Percentiles rank a stretch among this genome's conserved stretches.
phyloP scores from a whole-genome alignment of 352 stramenopile species.

The Phytophthora vignae region DNA sequence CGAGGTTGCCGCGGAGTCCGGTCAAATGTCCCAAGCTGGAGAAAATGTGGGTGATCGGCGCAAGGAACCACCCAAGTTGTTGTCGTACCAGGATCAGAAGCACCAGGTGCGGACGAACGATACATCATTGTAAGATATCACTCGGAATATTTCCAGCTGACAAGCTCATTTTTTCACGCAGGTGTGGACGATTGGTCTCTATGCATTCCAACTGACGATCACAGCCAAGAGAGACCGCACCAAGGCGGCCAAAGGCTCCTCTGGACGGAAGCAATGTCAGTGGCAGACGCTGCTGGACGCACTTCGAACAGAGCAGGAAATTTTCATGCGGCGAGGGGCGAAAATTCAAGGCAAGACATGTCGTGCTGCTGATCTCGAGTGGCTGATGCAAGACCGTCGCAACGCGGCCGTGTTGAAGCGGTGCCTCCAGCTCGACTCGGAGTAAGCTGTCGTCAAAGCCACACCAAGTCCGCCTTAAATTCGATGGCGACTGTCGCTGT shows the following conservation, averaged over 20 bases:
- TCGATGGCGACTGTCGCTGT: slow-evolving; percentile 5
- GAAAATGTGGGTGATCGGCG: not conserved
- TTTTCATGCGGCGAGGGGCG: slow-evolving; percentile 13
- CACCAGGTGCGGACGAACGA: slow-evolving; percentile 26
- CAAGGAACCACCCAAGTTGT: slow-evolving; percentile 1
- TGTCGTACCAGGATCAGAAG: slow-evolving; percentile 25
- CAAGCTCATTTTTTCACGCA: slow-evolving; percentile 16
- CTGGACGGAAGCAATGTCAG: slow-evolving; percentile 15
- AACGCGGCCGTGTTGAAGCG: slow-evolving; percentile 41
- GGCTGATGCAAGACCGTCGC: slow-evolving; percentile 40
- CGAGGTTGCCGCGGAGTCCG: slow-evolving; percentile 8
- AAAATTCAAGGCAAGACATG: slow-evolving; percentile 7
- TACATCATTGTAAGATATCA: too few species aligned
- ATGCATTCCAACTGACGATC: slow-evolving; percentile 48
- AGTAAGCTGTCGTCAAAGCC: not conserved
- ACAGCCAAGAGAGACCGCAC: slow-evolving; percentile 27
- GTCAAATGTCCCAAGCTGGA: not conserved
- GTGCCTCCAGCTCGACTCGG: slow-evolving; percentile 17
- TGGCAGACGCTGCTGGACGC: slow-evolving; percentile 36
- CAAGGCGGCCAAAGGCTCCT: slow-evolving; percentile 5
- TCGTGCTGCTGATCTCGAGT: slow-evolving; percentile 10
- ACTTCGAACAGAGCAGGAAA: slow-evolving; percentile 21
- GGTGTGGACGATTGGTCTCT: slow-evolving; percentile 55
- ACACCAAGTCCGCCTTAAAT: not conserved
- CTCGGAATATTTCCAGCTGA: not conserved